Percentiles rank a stretch among this genome's conserved stretches.
phyloP scores from a whole-genome alignment of 495 filamentous ascomycete genomes.

The Lasiosphaeriaceae sp. region DNA sequence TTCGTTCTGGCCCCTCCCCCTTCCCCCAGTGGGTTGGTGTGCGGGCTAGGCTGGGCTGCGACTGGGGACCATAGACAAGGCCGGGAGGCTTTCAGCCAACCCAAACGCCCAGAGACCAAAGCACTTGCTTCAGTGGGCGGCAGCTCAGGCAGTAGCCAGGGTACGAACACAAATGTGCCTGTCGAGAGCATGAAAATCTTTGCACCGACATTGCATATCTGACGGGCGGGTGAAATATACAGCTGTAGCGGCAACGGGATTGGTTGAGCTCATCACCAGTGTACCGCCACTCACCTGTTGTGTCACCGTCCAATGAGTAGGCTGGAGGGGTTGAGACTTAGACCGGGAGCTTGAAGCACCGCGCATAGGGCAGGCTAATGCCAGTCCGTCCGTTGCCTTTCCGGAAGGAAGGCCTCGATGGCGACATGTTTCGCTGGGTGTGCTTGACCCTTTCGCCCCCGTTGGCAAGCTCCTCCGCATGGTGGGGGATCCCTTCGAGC shows the following conservation, averaged over 20 bases:
- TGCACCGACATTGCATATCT: neutral
- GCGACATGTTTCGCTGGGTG: too few relatives aligned
- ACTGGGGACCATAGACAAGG: too few relatives aligned
- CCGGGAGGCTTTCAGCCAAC: neutral
- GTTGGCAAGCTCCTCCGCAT: too few relatives aligned
- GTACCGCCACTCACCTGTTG: conserved; percentile 21
- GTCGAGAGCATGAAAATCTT: neutral
- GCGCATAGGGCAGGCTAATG: conserved; percentile 16
- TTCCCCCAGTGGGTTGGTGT: too few relatives aligned
- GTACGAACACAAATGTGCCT: neutral
- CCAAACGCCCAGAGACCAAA: too few relatives aligned
- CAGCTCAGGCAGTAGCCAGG: neutral
- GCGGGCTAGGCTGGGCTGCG: too few relatives aligned
- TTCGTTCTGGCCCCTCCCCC: too few relatives aligned
- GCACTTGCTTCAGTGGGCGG: too few relatives aligned
- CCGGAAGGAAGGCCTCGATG: too few relatives aligned
- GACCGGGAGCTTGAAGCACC: conserved; percentile 1
- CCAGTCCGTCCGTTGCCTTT: neutral
- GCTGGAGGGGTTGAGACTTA: conserved; percentile 1
- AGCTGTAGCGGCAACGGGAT: conserved; percentile 6
- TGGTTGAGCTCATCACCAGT: conserved; percentile 11
- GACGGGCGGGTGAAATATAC: neutral
- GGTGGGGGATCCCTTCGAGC: too few relatives aligned
- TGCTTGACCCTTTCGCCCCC: too few relatives aligned
- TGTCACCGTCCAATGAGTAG: conserved; percentile 14